Evolutionary conservation across 2,329 filamentous ascomycete genomes (phyloP).

Genomic region (Lanzia echinophila): DNA sequence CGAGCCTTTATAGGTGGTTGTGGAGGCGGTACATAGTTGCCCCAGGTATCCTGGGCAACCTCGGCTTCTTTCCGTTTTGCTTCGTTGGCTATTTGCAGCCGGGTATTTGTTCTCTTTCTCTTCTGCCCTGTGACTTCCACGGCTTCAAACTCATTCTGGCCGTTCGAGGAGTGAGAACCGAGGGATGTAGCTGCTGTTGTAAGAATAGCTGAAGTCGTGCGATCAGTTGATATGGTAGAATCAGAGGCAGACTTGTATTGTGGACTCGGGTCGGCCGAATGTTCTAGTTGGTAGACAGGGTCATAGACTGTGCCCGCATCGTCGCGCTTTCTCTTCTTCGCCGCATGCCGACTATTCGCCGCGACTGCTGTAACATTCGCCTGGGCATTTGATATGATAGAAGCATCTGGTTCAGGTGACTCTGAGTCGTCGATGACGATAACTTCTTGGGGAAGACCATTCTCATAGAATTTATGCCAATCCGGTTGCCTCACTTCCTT

Average conservation of each 20-base stretch:
- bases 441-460: slow-evolving; percentile 76
- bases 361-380: slow-evolving; percentile 24
- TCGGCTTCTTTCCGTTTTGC: slow-evolving; percentile 72
- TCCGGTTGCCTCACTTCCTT: slow-evolving; percentile 53
- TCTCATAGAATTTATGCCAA: slow-evolving; percentile 76
- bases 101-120: slow-evolving; percentile 70
- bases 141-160: slow-evolving; percentile 58
- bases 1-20: slow-evolving; percentile 86
- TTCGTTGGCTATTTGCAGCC: slow-evolving; percentile 75
- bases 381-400: slow-evolving; percentile 35
- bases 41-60: slow-evolving; percentile 61
- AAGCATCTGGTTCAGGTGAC: slow-evolving; percentile 33
- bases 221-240: slow-evolving; percentile 73
- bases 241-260: slow-evolving; percentile 60
- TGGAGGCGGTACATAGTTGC: slow-evolving; percentile 78
- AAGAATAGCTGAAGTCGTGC: slow-evolving; percentile 72
- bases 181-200: slow-evolving; percentile 87
- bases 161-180: slow-evolving; percentile 56
- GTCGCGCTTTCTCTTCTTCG: slow-evolving; percentile 58
- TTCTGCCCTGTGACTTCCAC: slow-evolving; percentile 71
- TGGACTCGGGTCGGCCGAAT: slow-evolving; percentile 67
- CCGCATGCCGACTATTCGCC: slow-evolving; percentile 55
- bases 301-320: slow-evolving; percentile 54
- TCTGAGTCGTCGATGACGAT: slow-evolving; percentile 75
- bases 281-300: slow-evolving; percentile 60